Evolutionary conservation across 2,329 filamentous ascomycete genomes (phyloP), one percentile per base, ranked within the genome.

Genomic region (Botrytis cinerea): DNA sequence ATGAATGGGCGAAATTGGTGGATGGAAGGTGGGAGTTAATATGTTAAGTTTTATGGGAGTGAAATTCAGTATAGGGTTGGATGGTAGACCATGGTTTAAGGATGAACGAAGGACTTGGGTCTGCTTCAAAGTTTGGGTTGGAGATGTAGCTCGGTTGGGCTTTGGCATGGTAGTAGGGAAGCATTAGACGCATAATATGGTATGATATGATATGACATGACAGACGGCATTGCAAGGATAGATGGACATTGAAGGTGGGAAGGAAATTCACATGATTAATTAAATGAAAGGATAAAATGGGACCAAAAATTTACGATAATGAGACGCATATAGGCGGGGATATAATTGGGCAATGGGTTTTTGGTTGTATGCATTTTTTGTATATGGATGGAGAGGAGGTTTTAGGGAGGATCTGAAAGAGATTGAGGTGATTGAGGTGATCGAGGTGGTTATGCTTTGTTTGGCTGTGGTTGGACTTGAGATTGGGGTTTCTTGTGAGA

Each of bases 1-100:
- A 25, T 22, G 10, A 8, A n/a, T 22, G 7, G 18, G 28, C 10
- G 10, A 2, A 46, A 10, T n/a, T 10, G 32, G 43, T 12, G 20
- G 18, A 48, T 48, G 2, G 25, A 8, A 25, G 32, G 16, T 38
- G 16, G 35, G 16, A 40, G 9, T 64, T 64, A 20, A 45, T 63
- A n/a, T 14, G 46, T 64, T 22, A 46, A 32, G n/a, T 20, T 64
- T 64, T 64, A 64, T 64, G 61, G 61, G n/a, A 45, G 43, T 63
- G 18, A 25, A 45, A 25, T 64, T 46, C 46, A 46, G 61, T n/a
- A 32, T 46, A 28, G n/a, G 18, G 20, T 32, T 64, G n/a, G 61
- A 46, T 22, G 40, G 61, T 40, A 63, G 61, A 43, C 18, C 38
- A 32, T 43, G 25, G 38, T 28, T 12, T 28, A 25, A 8, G 38